phyloP scores from a whole-genome alignment of 2,329 filamentous ascomycete species.

The Ambrosiella beaveri region DNA sequence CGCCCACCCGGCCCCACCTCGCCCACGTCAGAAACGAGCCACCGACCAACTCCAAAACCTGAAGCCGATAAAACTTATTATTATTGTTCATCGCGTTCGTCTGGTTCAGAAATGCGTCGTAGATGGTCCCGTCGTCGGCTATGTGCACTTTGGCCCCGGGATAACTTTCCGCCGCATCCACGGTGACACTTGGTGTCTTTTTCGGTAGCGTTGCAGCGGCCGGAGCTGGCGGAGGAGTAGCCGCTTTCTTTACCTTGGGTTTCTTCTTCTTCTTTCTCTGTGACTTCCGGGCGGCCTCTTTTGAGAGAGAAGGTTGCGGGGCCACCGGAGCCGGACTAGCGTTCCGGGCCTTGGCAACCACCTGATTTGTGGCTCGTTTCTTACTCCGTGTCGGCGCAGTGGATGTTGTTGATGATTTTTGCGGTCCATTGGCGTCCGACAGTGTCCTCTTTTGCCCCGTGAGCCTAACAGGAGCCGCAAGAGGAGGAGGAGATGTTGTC shows the following conservation, averaged over 20 bases:
- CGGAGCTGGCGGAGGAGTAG: conserved; percentile 8
- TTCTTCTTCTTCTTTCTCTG: conserved; percentile 11
- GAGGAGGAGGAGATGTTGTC: too few species aligned
- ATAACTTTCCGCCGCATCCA: conserved; percentile 30
- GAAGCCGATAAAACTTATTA: conserved; percentile 69
- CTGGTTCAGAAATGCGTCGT: conserved; percentile 65
- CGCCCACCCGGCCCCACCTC: conserved; percentile 64
- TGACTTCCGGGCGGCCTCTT: background rate
- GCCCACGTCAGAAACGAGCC: conserved; percentile 36
- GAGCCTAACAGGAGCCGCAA: too few species aligned
- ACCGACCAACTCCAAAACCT: conserved; percentile 27
- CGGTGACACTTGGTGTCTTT: conserved; percentile 23
- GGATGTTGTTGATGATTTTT: too few species aligned
- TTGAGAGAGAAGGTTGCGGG: background rate
- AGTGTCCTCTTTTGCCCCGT: too few species aligned
- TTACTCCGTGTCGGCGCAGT: background rate
- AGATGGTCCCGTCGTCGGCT: conserved; percentile 48
- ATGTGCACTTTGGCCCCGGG: conserved; percentile 41
- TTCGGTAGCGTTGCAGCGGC: conserved; percentile 8
- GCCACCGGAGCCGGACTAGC: background rate
- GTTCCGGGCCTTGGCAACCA: background rate
- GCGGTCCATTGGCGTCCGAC: too few species aligned
- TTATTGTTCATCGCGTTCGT: conserved; percentile 55
- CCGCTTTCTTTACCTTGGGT: background rate
- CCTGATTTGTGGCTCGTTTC: background rate